Evolutionary conservation across 345 rosid species (phyloP).

Genomic region (Gossypium ekmanianum): DNA sequence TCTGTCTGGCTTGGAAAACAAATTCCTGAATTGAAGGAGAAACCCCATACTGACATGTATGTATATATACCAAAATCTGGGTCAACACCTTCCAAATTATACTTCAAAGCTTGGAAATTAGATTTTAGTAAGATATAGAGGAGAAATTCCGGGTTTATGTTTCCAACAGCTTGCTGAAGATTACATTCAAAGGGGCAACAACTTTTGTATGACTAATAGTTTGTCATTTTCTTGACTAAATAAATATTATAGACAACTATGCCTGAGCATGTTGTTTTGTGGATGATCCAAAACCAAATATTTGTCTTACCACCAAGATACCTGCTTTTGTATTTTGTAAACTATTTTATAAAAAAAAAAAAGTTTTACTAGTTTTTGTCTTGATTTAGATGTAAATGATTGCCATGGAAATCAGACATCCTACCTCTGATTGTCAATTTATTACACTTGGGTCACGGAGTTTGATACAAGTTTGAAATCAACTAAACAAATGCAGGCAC

Average conservation of each 20-base stretch:
- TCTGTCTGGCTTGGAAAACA: not conserved
- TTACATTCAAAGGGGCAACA: not conserved
- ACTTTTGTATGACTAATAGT: not conserved
- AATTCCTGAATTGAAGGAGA: not conserved
- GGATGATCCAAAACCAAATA: not conserved
- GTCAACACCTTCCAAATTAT: conserved; percentile 11
- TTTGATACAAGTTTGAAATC: not conserved
- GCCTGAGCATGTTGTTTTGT: not conserved
- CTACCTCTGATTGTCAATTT: not conserved
- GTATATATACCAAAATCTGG: not conserved
- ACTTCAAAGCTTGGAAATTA: not conserved
- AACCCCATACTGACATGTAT: not conserved
- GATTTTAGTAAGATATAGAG: not conserved
- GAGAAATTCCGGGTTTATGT: conserved; percentile 10
- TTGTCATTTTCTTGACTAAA: not conserved
- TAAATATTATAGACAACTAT: not conserved
- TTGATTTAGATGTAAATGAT: not conserved
- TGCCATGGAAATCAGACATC: not conserved
- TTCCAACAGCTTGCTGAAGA: not conserved
- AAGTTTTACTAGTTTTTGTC: not conserved
- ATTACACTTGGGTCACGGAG: conserved; percentile 1
- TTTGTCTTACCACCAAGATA: not conserved
- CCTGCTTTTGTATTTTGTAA: conserved; percentile 8
- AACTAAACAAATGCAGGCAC: not conserved
- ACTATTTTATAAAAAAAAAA: not conserved